Evolutionary conservation across 305 asterid genomes (phyloP).

Genomic region (Fraxinus dipetala): DNA sequence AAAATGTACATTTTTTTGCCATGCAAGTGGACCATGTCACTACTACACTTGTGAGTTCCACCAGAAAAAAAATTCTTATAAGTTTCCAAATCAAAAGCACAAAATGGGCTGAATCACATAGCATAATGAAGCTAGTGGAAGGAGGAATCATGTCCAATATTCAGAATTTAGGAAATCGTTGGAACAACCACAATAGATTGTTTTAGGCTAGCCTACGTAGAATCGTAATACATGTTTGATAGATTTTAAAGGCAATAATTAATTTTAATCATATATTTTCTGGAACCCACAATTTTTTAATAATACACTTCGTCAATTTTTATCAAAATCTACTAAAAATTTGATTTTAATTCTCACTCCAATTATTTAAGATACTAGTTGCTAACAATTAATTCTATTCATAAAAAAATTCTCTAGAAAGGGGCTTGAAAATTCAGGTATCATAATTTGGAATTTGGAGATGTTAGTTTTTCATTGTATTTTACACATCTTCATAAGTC

Average conservation of each 20-base stretch:
- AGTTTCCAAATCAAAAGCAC: background rate
- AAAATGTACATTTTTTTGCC: background rate
- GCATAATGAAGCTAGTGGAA: background rate
- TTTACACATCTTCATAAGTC: background rate
- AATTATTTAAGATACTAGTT: background rate
- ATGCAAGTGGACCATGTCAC: background rate
- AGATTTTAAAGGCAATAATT: no score
- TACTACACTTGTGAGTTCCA: background rate
- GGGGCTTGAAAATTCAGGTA: background rate
- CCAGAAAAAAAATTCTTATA: background rate
- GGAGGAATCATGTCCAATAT: background rate
- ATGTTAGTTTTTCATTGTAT: background rate
- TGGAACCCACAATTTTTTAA: no score
- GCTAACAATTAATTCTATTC: background rate
- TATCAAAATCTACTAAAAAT: no score
- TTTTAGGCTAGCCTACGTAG: background rate
- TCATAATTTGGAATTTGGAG: background rate
- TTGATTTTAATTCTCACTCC: background rate
- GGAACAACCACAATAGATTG: background rate
- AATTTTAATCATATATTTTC: no score
- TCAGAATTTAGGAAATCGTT: background rate
- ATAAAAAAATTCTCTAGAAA: no score
- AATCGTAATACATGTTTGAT: no score
- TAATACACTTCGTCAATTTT: no score
- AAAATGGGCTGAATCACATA: background rate